phyloP scores from a whole-genome alignment of 208 protist genomes.

The Leishmania turanica region DNA sequence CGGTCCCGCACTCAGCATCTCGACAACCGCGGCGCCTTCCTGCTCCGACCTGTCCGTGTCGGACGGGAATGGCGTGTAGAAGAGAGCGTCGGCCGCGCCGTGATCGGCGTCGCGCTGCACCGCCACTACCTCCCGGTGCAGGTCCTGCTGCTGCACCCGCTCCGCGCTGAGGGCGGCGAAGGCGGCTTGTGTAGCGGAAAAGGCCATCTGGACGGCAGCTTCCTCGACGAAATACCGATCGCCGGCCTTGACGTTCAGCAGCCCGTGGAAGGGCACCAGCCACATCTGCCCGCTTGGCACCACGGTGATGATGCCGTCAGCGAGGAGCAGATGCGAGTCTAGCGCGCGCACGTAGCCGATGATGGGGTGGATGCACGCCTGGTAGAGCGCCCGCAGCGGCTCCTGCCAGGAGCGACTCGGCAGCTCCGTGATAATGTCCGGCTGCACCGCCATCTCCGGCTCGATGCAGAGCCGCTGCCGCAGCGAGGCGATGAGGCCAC shows the following conservation, averaged over 20 bases:
- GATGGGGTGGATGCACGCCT: conserved; percentile 84
- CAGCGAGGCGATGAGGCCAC: conserved; percentile 47
- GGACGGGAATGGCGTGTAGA: conserved; percentile 54
- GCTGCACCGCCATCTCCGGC: conserved; percentile 38
- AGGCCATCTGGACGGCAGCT: conserved; percentile 78
- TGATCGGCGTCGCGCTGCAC: conserved; percentile 53
- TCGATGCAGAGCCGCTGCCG: conserved; percentile 69
- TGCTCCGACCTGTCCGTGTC: conserved; percentile 61
- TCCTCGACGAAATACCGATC: conserved; percentile 85
- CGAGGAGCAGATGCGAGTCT: conserved; percentile 52
- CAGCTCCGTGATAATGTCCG: conserved; percentile 64
- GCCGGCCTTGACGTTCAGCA: conserved; percentile 64
- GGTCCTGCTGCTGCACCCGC: conserved; percentile 60
- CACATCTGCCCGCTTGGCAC: conserved; percentile 80
- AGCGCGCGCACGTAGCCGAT: conserved; percentile 77
- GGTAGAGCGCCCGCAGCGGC: conserved; percentile 82
- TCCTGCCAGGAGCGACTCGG: conserved; percentile 79
- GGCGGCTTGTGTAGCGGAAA: conserved; percentile 82
- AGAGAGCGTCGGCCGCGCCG: conserved; percentile 14
- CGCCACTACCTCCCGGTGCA: conserved; percentile 68
- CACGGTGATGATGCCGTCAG: conserved; percentile 74
- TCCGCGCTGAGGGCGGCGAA: conserved; percentile 61
- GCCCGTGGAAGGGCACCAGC: conserved; percentile 87
- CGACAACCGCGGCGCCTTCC: conserved; percentile 60
- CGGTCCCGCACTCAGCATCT: conserved; percentile 33